Conservation (phyloP, 2,329 filamentous ascomycete species). For the Cyphellophora attinorum region DNA sequence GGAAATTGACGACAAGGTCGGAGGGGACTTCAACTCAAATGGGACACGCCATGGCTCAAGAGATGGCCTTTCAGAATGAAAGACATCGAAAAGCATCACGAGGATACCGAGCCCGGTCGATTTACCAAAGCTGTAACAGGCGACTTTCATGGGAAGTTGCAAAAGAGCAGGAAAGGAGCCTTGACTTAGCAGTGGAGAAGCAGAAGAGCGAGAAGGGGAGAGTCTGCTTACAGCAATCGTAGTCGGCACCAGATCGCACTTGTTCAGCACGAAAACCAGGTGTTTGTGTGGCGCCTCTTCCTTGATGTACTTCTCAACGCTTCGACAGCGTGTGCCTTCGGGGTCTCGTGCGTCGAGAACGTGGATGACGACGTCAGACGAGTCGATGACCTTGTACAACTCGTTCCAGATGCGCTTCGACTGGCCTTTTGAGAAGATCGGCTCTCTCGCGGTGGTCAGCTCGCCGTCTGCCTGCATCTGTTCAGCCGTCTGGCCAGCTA, state of each 20-base stretch:
- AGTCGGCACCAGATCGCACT: slow-evolving; percentile 87
- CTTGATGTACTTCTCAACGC: slow-evolving; percentile 84
- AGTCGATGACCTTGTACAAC: slow-evolving; percentile 89
- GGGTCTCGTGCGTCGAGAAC: slow-evolving; percentile 88
- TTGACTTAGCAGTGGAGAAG: slow-evolving; percentile 73
- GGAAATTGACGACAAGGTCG: slow-evolving; percentile 33
- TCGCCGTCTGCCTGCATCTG: slow-evolving; percentile 37
- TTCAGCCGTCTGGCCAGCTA: slow-evolving; percentile 57
- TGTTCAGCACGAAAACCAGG: slow-evolving; percentile 79
- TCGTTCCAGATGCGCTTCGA: slow-evolving; percentile 97
- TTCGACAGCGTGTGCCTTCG: slow-evolving; percentile 77
- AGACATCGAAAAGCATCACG: slow-evolving; percentile 28
- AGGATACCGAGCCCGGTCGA: slow-evolving; percentile 59
- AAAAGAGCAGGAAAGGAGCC: slow-evolving; percentile 55
- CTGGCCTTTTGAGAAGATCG: slow-evolving; percentile 90
- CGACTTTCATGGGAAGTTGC: slow-evolving; percentile 61
- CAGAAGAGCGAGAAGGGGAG: slow-evolving; percentile 2
- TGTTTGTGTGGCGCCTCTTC: slow-evolving; percentile 96
- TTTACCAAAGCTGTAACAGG: slow-evolving; percentile 99
- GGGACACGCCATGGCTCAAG: slow-evolving; percentile 70
- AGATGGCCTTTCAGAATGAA: slow-evolving; percentile 84
- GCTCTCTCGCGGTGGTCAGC: slow-evolving; percentile 60
- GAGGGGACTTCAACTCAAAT: slow-evolving; percentile 92
- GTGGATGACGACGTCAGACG: slow-evolving; percentile 87
- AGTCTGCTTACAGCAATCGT: slow-evolving; percentile 77